Base-by-base conservation (phyloP, 805 yeast species). In the Starmerella gropengiesseri region DNA sequence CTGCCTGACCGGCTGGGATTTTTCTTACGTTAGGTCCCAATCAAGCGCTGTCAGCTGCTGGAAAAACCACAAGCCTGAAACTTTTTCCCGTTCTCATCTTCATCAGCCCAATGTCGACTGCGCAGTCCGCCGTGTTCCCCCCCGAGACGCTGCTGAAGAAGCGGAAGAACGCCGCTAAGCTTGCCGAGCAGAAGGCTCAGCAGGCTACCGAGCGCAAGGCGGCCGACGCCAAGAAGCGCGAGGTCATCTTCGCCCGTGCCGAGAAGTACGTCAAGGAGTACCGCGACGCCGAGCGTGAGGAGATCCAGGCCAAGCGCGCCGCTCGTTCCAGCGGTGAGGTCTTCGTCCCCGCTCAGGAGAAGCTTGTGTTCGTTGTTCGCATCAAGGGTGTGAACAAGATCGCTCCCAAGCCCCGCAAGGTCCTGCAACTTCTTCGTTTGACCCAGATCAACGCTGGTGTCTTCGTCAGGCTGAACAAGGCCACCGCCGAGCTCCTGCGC, bases 331-430 rank as follows among this genome's bases (percentile, higher is more conserved):
- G 77, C 65, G 89, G 87, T 71, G 80, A 91, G 63, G 83, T 77
- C 84, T 85, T 77, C 76, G 93, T 85, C 62, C 85, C 78, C 64
- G 95, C 94, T 69, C 89, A 87, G 78, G 77, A 79, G 64, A 86
- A 84, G 73, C 81, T 87, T 64, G 94, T 84, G 57, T 85, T 87
- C 69, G 94, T 87, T 65, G 78, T 87, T 70, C 85, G 97, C 81
- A 87, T 87, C 80, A 87, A 87, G 89, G 96, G 96, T 87, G 84
- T 87, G 70, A 82, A 75, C 87, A 87, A 86, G 81, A 85, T 87
- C 62, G 83, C 95, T 66, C 95, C 96, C 65, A 87, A 87, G 81
- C 95, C 95, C 78, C 86, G 95, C 83, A 87, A 87, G 83, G 94
- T 87, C 63, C 70, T 85, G 69, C 95, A 57, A 50, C 78, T 86